These are phyloP conservation scores for Lanmaoa pseudosensibilis DNA, from an alignment of 768 basidiomycete genomes.

Conservation along the genomic window DNA sequence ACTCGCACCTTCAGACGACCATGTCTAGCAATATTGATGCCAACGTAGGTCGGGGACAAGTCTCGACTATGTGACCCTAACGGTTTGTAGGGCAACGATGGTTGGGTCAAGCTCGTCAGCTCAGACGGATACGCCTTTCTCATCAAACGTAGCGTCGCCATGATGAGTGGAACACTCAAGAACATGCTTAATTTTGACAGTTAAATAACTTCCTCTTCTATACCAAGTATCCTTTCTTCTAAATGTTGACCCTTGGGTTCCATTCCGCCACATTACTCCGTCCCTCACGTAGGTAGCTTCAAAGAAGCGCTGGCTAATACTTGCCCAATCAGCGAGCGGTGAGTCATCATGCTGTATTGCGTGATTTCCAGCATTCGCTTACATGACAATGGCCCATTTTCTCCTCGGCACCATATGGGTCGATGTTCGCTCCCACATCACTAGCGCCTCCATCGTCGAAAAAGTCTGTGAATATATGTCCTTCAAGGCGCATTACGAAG, in stretches of 20 bases:
- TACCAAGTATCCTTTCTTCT: slow-evolving; percentile 11
- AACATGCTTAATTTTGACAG: slow-evolving; percentile 77
- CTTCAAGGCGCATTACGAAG: slow-evolving; percentile 79
- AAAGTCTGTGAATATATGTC: slow-evolving; percentile 89
- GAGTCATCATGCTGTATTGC: slow-evolving; percentile 17
- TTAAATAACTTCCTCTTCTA: slow-evolving; percentile 34
- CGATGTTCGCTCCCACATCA: not conserved
- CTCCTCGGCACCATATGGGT: not conserved
- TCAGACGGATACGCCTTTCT: slow-evolving; percentile 82
- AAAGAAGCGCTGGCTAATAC: slow-evolving; percentile 71
- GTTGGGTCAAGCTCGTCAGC: slow-evolving; percentile 78
- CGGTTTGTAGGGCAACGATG: slow-evolving; percentile 31
- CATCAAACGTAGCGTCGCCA: slow-evolving; percentile 70
- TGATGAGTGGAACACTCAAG: slow-evolving; percentile 77
- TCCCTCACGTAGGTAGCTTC: slow-evolving; percentile 55
- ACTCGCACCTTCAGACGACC: not conserved
- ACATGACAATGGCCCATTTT: not conserved
- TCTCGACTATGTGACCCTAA: not conserved
- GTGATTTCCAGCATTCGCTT: slow-evolving; percentile 1
- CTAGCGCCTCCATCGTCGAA: slow-evolving; percentile 71
- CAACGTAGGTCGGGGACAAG: slow-evolving; percentile 16
- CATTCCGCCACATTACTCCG: slow-evolving; percentile 10
- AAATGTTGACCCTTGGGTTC: slow-evolving; percentile 5
- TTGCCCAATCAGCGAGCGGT: slow-evolving; percentile 74
- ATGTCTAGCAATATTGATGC: slow-evolving; percentile 20